A percentile compares a stretch with the other conserved stretches of the same genome.
phyloP scores from a whole-genome alignment of 176 grass and related monocot species.

The Avena insularis region DNA sequence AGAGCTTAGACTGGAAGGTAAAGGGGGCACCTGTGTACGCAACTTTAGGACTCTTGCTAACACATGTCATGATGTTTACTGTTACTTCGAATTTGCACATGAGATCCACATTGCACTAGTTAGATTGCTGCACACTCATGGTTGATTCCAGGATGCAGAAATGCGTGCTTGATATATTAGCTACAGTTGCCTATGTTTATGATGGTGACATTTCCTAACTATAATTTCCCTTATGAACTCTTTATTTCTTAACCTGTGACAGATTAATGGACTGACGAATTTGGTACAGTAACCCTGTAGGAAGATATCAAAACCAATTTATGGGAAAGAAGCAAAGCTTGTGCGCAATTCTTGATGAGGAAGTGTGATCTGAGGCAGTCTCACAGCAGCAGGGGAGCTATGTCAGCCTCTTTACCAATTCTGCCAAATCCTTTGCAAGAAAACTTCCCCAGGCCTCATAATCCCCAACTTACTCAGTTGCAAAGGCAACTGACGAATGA shows the following conservation, averaged over 20 bases:
- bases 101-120: conserved; percentile 1
- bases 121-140: conserved; percentile 29
- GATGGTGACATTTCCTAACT: conserved; percentile 16
- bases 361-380: conserved; percentile 47
- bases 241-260: conserved; percentile 23
- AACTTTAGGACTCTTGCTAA: conserved; percentile 21
- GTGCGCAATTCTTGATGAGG: conserved; percentile 39
- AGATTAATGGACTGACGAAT: conserved; percentile 47
- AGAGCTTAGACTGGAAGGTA: not conserved
- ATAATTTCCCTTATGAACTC: conserved; percentile 35
- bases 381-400: conserved; percentile 43
- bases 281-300: not conserved
- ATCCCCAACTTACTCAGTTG: conserved; percentile 57
- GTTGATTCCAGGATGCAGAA: conserved; percentile 31
- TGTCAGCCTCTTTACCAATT: conserved; percentile 71
- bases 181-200: conserved; percentile 24
- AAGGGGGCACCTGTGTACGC: not conserved
- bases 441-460: conserved; percentile 49
- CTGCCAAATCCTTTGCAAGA: conserved; percentile 64
- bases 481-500: conserved; percentile 51
- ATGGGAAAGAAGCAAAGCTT: conserved; percentile 49
- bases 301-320: conserved; percentile 36
- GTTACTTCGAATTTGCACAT: conserved; percentile 30
- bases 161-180: conserved; percentile 13
- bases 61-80: conserved; percentile 9